Evolutionary conservation across 805 yeast species (phyloP), one percentile per base, ranked within the genome.

Genomic region (Blastobotrys attinorum): DNA sequence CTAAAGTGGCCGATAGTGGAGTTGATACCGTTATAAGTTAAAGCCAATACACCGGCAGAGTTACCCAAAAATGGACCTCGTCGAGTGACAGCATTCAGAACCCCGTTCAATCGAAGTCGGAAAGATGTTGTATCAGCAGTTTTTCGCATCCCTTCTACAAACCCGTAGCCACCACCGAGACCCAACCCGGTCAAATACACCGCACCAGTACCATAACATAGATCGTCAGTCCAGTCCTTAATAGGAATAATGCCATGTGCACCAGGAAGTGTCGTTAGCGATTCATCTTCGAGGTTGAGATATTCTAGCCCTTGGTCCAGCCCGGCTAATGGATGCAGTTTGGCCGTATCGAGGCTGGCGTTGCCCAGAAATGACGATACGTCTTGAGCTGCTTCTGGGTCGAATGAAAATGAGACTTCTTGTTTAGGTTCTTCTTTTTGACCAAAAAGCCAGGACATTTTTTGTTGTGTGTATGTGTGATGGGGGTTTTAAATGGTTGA

Each of bases 131-230:
- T 72, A 36, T 80, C 75, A 34, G 94, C 92, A 44, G 92, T 72
- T 61, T 79, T 78, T 49, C 74, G 73, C 44, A 92, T 58, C 49
- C 98, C 97, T 65, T 90, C 96, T 47, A 78, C 76, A 48, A 89
- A 68, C 47, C 98, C 98, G 57, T 79, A 82, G 11, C 80, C 66
- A 47, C 98, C 98, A 66, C 98, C 98, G 36, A 78, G 48, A 29
- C 95, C 95, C 52, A 92, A 73, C 35, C 95, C 71, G 25, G 83
- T 55, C 53, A 92, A 72, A 62, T 92, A 92, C 42, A 88, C 87
- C 4, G 96, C 80, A 65, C 98, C 98, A 8, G 97, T 83, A 55
- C 98, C 98, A 65, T 92, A 92, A 75, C 97, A 88, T 52, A 92
- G 73, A 68, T 92, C 97, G 64, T 92, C 98, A 13, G 88, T 76